phyloP scores from a whole-genome alignment of 1,284 basidiomycete genomes.

The Trichosporon ovoides region DNA sequence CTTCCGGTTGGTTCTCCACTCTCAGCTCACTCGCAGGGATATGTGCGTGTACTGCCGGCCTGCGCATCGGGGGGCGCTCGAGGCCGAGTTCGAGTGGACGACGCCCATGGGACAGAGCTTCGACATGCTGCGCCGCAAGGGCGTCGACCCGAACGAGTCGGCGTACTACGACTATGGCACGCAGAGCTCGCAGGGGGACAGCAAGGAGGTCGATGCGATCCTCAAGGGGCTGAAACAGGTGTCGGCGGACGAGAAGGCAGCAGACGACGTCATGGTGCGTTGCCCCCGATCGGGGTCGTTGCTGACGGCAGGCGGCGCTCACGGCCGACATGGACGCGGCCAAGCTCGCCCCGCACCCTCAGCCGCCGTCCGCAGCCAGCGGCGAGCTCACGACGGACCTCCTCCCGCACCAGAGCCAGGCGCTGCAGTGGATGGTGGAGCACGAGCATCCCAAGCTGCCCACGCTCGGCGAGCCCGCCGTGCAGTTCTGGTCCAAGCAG shows the following conservation, averaged over 20 bases:
- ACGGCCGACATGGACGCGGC: conserved; percentile 38
- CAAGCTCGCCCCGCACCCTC: conserved; percentile 45
- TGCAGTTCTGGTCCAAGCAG: conserved; percentile 79
- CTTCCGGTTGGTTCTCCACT: conserved; percentile 49
- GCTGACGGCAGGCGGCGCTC: conserved; percentile 31
- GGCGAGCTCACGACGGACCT: conserved; percentile 66
- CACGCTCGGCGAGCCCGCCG: conserved; percentile 61
- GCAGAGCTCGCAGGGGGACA: conserved; percentile 31
- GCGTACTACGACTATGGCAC: conserved; percentile 1
- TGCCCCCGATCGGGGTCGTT: no score
- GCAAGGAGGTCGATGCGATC: conserved; percentile 61
- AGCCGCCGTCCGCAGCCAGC: conserved; percentile 61
- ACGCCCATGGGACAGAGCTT: conserved; percentile 60
- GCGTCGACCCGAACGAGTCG: not conserved
- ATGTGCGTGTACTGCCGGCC: conserved; percentile 64
- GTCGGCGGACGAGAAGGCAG: conserved; percentile 58
- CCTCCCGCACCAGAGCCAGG: conserved; percentile 62
- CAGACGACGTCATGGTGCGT: conserved; percentile 59
- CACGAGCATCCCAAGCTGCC: conserved; percentile 70
- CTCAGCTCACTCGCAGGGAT: conserved; percentile 30
- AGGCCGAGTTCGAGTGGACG: conserved; percentile 66
- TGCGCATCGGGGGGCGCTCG: conserved; percentile 56
- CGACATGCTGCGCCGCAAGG: conserved; percentile 17
- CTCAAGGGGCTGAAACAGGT: conserved; percentile 66
- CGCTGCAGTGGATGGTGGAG: conserved; percentile 62